These are phyloP conservation scores for Calocera cornea DNA, from an alignment of 768 basidiomycete genomes.

Conservation along the genomic window DNA sequence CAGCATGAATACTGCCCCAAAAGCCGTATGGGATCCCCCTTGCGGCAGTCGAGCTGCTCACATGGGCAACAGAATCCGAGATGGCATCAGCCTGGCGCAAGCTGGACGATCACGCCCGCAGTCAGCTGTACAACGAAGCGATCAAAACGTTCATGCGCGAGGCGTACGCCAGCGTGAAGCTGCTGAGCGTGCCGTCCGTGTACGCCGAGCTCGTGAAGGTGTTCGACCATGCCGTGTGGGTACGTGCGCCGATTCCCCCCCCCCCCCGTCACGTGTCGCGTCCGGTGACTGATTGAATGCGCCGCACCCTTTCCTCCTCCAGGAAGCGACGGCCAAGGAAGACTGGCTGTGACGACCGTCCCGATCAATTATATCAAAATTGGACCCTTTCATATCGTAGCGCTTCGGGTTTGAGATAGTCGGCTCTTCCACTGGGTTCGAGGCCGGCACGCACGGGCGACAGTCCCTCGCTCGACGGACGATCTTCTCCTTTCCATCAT, in stretches of 20 bases:
- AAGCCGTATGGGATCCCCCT: not conserved
- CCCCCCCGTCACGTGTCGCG: not conserved
- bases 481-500: no score
- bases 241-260: not conserved
- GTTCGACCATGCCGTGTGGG: not conserved
- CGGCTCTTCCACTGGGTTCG: not conserved
- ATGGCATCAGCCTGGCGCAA: constrained; percentile 5
- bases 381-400: not conserved
- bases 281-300: not conserved
- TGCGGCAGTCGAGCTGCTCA: not conserved
- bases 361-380: not conserved
- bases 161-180: not conserved
- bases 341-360: not conserved
- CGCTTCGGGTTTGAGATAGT: not conserved
- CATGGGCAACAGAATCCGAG: not conserved
- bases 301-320: not conserved
- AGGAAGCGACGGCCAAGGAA: constrained; percentile 3
- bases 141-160: constrained; percentile 3
- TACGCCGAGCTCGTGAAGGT: not conserved
- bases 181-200: not conserved
- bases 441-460: no score
- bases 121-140: constrained; percentile 3
- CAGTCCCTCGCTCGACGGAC: no score
- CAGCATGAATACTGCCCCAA: not conserved
- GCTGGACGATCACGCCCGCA: not conserved